These are phyloP conservation scores for Rhodamnia argentea DNA, from an alignment of 345 rosid species.

Conservation along the genomic window DNA sequence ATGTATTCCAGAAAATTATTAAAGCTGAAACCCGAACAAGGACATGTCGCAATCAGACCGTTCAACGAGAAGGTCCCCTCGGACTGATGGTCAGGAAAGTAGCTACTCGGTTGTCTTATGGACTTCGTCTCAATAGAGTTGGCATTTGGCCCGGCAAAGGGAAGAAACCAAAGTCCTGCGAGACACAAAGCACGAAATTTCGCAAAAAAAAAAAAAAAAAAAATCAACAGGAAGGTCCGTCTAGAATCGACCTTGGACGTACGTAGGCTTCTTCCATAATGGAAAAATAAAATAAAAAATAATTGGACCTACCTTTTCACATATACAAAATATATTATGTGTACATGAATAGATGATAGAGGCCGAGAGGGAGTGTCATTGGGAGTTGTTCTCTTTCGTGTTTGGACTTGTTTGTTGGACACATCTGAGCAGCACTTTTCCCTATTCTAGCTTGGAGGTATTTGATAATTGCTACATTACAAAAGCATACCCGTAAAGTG, in stretches of 20 bases:
- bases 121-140: background rate
- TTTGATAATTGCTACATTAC: constrained; percentile 6
- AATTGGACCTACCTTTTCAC: background rate
- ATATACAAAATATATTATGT: too few relatives aligned
- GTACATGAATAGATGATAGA: background rate
- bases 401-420: constrained; percentile 7
- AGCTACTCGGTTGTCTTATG: background rate
- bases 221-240: background rate
- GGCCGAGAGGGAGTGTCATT: background rate
- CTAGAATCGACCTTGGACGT: background rate
- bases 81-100: background rate
- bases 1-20: background rate
- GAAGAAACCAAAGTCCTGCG: background rate
- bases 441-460: constrained; percentile 1
- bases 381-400: background rate
- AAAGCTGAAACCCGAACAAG: background rate
- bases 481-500: constrained; percentile 1
- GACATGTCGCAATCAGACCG: background rate
- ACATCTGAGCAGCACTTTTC: background rate
- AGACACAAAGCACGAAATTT: background rate
- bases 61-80: background rate
- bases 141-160: background rate
- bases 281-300: background rate
- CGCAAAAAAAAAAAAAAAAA: background rate
- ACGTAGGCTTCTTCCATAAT: background rate